phyloP scores from a whole-genome alignment of 352 stramenopile genomes.

The Phytopythium litorale region DNA sequence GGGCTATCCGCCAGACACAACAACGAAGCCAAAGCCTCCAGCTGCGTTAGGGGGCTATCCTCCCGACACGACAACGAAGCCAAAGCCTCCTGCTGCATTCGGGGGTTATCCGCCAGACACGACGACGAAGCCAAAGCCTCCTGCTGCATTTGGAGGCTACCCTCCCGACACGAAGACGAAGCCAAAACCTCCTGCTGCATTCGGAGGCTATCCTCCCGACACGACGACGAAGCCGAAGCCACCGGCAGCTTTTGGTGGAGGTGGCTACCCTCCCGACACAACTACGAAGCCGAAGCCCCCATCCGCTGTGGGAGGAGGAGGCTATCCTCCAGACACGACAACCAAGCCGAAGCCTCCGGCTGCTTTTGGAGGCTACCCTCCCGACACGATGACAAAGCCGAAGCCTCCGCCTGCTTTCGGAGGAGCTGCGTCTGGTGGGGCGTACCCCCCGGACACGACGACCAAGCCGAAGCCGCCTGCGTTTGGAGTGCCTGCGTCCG shows the following conservation, averaged over 20 bases:
- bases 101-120: constrained; percentile 15
- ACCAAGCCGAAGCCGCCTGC: constrained; percentile 24
- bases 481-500: constrained; percentile 14
- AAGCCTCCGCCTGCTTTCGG: constrained; percentile 10
- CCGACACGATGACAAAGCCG: constrained; percentile 14
- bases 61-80: constrained; percentile 12
- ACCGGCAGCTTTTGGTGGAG: constrained; percentile 7
- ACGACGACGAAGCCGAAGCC: constrained; percentile 26
- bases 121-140: constrained; percentile 23
- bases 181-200: constrained; percentile 13
- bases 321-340: constrained; percentile 17
- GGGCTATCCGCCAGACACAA: no score
- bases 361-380: constrained; percentile 19
- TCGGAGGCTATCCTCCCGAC: constrained; percentile 11
- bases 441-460: constrained; percentile 13
- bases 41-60: no score
- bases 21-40: no score
- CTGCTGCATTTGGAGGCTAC: constrained; percentile 14
- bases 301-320: background rate
- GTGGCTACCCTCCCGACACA: constrained; percentile 29
- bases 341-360: constrained; percentile 23
- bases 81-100: background rate
- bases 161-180: constrained; percentile 20
- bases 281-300: constrained; percentile 17
- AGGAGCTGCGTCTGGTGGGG: background rate